phyloP scores from a whole-genome alignment of 1,139 yeast species.

The Sugiyamaella novakii region DNA sequence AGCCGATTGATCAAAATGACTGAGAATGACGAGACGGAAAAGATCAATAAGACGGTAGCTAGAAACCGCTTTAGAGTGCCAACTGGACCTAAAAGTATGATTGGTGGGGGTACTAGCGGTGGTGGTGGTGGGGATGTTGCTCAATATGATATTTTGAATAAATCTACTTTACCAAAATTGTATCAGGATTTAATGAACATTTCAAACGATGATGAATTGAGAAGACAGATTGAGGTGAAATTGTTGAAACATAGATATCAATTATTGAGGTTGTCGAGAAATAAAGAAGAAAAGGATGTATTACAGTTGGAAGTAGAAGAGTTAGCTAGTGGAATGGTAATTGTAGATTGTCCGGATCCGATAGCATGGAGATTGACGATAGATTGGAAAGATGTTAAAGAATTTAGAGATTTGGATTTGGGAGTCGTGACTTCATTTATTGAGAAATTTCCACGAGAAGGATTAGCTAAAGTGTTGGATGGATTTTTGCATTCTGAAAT shows the following conservation, averaged over 20 bases:
- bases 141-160: constrained; percentile 53
- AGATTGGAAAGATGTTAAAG: constrained; percentile 69
- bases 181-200: constrained; percentile 60
- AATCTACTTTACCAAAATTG: constrained; percentile 55
- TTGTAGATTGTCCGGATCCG: constrained; percentile 60
- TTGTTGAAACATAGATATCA: constrained; percentile 60
- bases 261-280: constrained; percentile 52
- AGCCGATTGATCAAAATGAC: constrained; percentile 52
- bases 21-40: constrained; percentile 47
- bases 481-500: constrained; percentile 58
- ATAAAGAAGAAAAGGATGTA: constrained; percentile 45
- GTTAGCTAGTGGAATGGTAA: constrained; percentile 71
- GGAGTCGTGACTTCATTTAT: constrained; percentile 54
- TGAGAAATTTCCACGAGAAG: constrained; percentile 59
- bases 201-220: constrained; percentile 59
- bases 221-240: constrained; percentile 63
- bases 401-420: constrained; percentile 54
- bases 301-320: constrained; percentile 52
- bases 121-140: constrained; percentile 6
- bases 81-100: constrained; percentile 34
- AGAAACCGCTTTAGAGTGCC: constrained; percentile 36
- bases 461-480: constrained; percentile 58
- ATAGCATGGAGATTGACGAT: constrained; percentile 76
- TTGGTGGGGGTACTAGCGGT: constrained; percentile 43
- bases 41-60: constrained; percentile 37